These are phyloP conservation scores for Curvularia sp. DNA, from an alignment of 2,329 filamentous ascomycete species.

Conservation along the genomic window DNA sequence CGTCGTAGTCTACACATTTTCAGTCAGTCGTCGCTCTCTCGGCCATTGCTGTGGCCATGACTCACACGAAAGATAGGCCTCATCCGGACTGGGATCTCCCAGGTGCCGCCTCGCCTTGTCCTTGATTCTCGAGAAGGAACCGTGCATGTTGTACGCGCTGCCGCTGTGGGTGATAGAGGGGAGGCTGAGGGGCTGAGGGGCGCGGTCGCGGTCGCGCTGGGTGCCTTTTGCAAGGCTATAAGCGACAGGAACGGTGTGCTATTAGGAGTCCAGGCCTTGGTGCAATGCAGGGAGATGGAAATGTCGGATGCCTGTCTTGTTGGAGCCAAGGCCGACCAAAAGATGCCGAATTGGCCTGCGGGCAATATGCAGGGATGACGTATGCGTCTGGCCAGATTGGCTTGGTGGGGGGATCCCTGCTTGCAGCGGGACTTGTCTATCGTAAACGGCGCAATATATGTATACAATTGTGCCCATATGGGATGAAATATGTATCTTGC, in stretches of 20 bases:
- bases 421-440: background rate
- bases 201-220: constrained; percentile 6
- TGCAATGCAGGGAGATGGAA: constrained; percentile 5
- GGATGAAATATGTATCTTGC: background rate
- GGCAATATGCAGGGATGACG: constrained; percentile 27
- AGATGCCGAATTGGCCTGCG: constrained; percentile 15
- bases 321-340: constrained; percentile 7
- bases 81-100: constrained; percentile 61
- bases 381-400: constrained; percentile 22
- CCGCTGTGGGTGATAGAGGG: constrained; percentile 1
- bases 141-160: constrained; percentile 26
- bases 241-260: background rate
- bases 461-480: background rate
- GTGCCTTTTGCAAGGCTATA: constrained; percentile 6
- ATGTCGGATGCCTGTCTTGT: constrained; percentile 24
- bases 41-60: constrained; percentile 26
- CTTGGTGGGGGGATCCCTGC: constrained; percentile 11
- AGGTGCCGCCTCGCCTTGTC: constrained; percentile 41
- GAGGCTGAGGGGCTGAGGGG: background rate
- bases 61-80: constrained; percentile 75
- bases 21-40: constrained; percentile 24
- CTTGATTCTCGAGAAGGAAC: constrained; percentile 33
- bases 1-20: constrained; percentile 64
- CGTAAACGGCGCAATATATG: background rate
- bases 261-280: constrained; percentile 1